Evolutionary conservation across 345 rosid genomes (phyloP).

Genomic region (Pistacia atlantica): DNA sequence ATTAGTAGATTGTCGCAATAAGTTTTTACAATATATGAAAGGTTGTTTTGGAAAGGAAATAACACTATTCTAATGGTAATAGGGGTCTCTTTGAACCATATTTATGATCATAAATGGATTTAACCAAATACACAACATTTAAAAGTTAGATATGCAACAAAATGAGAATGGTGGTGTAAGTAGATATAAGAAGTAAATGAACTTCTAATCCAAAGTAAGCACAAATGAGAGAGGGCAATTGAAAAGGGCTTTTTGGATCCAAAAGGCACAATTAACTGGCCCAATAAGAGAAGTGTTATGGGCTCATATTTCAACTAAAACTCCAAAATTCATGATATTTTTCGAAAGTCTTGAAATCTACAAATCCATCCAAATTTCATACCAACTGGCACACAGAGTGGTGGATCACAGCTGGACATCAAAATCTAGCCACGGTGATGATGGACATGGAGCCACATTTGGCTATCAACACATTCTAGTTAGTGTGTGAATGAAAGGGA

Average conservation of each 20-base stretch:
- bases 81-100: neutral
- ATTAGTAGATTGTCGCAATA: too few species aligned
- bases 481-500: neutral
- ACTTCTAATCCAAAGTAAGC: neutral
- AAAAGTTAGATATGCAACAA: neutral
- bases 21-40: too few species aligned
- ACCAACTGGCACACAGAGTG: neutral
- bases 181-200: neutral
- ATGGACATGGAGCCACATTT: neutral
- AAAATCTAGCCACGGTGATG: neutral
- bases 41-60: too few species aligned
- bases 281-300: neutral
- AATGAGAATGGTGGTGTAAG: neutral
- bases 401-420: conserved; percentile 5
- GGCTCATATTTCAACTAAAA: neutral
- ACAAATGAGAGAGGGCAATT: neutral
- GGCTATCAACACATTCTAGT: neutral
- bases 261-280: neutral
- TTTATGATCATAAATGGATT: neutral
- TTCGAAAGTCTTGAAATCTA: too few species aligned
- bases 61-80: too few species aligned
- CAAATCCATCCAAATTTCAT: neutral
- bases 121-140: neutral
- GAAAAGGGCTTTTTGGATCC: neutral
- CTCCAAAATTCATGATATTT: neutral